Conservation (phyloP, 768 basidiomycete genomes). For the Lactifluus rugatus region DNA sequence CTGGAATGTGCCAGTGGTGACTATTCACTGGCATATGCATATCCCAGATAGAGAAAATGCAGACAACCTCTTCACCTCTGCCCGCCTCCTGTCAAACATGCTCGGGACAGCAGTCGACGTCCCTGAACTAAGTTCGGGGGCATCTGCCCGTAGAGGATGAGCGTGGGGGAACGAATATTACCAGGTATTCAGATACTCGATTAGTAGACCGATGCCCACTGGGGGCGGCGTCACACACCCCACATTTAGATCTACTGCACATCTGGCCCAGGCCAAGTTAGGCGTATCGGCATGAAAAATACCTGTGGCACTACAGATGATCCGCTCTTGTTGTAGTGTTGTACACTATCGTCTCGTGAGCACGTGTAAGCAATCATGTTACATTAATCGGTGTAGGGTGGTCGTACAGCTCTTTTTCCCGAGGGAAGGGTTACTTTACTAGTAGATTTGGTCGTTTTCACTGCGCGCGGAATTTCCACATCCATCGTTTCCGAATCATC, state of each 20-base stretch:
- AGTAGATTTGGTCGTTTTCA: constrained; percentile 3
- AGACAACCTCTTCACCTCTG: too few relatives aligned
- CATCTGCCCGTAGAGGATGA: neutral
- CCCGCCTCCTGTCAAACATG: neutral
- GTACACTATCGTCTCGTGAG: neutral
- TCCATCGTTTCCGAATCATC: neutral
- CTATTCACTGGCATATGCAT: too few relatives aligned
- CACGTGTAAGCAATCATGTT: neutral
- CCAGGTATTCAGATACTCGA: neutral
- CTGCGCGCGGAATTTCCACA: neutral
- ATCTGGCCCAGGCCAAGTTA: neutral
- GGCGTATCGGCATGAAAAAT: neutral
- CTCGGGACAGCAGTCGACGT: neutral
- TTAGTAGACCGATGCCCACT: neutral
- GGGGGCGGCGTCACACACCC: too few relatives aligned
- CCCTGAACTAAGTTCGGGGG: neutral
- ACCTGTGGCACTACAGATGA: neutral
- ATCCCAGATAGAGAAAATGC: too few relatives aligned
- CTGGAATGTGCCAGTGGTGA: too few relatives aligned
- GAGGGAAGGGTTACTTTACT: constrained; percentile 7
- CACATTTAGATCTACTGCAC: neutral
- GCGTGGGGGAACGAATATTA: neutral
- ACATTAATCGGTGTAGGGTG: neutral
- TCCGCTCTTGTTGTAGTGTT: too few relatives aligned
- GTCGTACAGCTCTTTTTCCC: constrained; percentile 28